A percentile compares a stretch with the other conserved stretches of the same genome.
Conservation (phyloP, 495 filamentous ascomycete species). For the Symbiotaphrina buchneri region DNA sequence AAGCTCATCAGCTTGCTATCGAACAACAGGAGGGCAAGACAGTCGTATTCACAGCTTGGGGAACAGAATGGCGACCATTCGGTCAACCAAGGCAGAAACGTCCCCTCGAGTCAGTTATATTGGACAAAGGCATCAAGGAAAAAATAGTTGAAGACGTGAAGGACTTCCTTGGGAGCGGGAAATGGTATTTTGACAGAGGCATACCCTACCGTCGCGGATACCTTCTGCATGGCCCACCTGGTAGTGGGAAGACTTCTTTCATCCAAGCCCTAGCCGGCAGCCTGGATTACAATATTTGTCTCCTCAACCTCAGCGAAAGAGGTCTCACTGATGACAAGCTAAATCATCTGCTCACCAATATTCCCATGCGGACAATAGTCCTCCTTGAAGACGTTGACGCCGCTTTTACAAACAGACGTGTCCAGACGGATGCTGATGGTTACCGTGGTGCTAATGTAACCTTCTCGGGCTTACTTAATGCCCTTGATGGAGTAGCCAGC, state of each 20-base stretch:
- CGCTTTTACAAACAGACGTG: conserved; percentile 60
- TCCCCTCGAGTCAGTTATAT: conserved; percentile 67
- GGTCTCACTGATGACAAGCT: conserved; percentile 86
- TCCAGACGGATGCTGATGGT: conserved; percentile 54
- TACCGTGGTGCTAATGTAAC: conserved; percentile 84
- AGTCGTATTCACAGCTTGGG: conserved; percentile 64
- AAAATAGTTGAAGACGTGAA: conserved; percentile 63
- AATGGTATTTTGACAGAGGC: conserved; percentile 87
- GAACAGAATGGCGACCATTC: conserved; percentile 64
- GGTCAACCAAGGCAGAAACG: conserved; percentile 75
- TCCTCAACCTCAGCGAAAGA: conserved; percentile 81
- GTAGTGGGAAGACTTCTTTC: conserved; percentile 89
- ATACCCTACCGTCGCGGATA: conserved; percentile 92
- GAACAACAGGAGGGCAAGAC: conserved; percentile 81
- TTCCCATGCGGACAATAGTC: conserved; percentile 68
- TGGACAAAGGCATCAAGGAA: conserved; percentile 73
- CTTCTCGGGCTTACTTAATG: conserved; percentile 84
- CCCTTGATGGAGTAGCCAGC: conserved; percentile 85
- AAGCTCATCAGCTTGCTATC: conserved; percentile 59
- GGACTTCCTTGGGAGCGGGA: conserved; percentile 54
- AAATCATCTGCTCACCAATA: conserved; percentile 67
- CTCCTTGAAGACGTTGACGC: conserved; percentile 90
- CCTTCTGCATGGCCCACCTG: conserved; percentile 80
- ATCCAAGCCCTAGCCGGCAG: conserved; percentile 87
- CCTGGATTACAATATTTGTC: conserved; percentile 82